phyloP scores from a whole-genome alignment of 805 yeast genomes.

The Yamadazyma olivae region DNA sequence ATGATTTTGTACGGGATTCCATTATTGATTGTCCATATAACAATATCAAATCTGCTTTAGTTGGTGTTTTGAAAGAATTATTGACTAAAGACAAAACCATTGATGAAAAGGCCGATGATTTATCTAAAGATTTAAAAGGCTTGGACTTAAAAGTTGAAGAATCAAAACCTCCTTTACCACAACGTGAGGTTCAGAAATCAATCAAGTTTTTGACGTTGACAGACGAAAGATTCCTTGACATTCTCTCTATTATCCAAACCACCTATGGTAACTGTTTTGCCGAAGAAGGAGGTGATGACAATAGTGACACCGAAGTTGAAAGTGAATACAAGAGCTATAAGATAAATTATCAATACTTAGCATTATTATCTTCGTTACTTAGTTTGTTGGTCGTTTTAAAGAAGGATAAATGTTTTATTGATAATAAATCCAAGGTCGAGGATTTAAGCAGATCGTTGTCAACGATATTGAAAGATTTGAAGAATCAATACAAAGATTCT shows the following conservation, averaged over 20 bases:
- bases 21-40: conserved; percentile 65
- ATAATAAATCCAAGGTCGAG: conserved; percentile 14
- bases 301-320: conserved; percentile 15
- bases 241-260: conserved; percentile 41
- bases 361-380: conserved; percentile 52
- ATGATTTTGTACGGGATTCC: conserved; percentile 60
- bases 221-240: conserved; percentile 36
- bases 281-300: conserved; percentile 9
- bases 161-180: conserved; percentile 21
- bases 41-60: conserved; percentile 54
- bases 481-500: conserved; percentile 11
- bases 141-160: neutral
- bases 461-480: conserved; percentile 19
- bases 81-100: conserved; percentile 34
- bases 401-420: conserved; percentile 15
- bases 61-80: conserved; percentile 70
- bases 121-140: conserved; percentile 1
- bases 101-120: conserved; percentile 1
- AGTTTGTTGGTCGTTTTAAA: conserved; percentile 46
- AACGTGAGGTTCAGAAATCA: conserved; percentile 26
- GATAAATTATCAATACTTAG: conserved; percentile 26
- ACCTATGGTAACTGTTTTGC: conserved; percentile 35
- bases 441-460: conserved; percentile 19
- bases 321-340: conserved; percentile 12
- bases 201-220: conserved; percentile 41